Evolutionary conservation across 1,284 basidiomycete species (phyloP), one percentile per base, ranked within the genome.

Genomic region (Hemileia vastatrix): DNA sequence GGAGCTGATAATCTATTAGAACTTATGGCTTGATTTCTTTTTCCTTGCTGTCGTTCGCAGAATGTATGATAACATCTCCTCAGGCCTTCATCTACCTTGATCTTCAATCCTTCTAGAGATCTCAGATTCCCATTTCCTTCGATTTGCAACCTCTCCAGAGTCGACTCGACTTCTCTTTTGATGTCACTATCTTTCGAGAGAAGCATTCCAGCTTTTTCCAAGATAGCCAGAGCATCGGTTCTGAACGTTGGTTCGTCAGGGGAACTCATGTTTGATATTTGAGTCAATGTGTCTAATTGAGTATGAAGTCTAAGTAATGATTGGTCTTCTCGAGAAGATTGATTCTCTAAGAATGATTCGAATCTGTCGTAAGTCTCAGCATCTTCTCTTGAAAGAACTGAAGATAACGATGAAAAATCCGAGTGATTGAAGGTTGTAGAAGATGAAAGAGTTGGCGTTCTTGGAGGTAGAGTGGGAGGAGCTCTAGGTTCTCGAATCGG

Each of bases 261-360:
- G n/a, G 23, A 24, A 13, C 11, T 13, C 4, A 50, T 50, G 9
- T 50, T 15, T 15, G 31, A 24, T 9, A 50, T 50, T 32, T 24
- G 23, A 32, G 66, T 65, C 0, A 72, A 61, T 8, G 71, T 71
- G 40, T 66, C 60, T 53, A 72, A 67, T 50, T 71, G 71, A 2
- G 71, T 71, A 48, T 71, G 68, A 6, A 72, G 67, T 9, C 70
- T 66, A 11, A 72, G 69, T 8, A 72, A 61, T n/a, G 68, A 63
- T 51, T 72, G 70, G 21, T 70, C 71, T 57, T 72, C 69, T 43
- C 68, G 66, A 8, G 63, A 64, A 13, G 57, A 63, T 36, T 43
- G 31, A 21, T 64, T 33, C 18, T 71, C 67, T 32, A 72, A 65
- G 43, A 68, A 72, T 27, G 47, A 56, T 47, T 72, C 71, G 50